Conservation (phyloP, 1,284 basidiomycete species). For the Mycosarcoma mackinlayi region DNA sequence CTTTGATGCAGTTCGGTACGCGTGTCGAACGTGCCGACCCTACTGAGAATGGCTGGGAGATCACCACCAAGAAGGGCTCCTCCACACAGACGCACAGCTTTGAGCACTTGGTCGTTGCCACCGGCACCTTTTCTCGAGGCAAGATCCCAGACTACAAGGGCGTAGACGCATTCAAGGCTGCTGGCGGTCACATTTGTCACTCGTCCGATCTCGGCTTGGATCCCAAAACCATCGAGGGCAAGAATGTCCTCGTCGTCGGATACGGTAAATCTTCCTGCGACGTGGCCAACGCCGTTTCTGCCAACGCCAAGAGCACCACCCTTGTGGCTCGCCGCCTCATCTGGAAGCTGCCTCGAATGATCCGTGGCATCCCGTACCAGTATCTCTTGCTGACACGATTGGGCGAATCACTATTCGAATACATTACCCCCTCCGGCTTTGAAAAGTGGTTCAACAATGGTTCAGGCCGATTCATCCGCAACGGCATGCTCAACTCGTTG, state of each 20-base stretch:
- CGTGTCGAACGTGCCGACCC: conserved; percentile 36
- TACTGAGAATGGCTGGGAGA: conserved; percentile 19
- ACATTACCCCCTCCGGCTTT: conserved; percentile 47
- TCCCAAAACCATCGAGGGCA: conserved; percentile 30
- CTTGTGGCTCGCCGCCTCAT: conserved; percentile 57
- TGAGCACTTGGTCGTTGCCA: conserved; percentile 52
- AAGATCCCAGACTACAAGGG: conserved; percentile 56
- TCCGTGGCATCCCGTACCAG: conserved; percentile 55
- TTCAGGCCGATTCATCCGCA: conserved; percentile 45
- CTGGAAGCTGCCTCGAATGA: conserved; percentile 58
- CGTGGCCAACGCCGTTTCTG: conserved; percentile 53
- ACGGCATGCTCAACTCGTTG: conserved; percentile 48
- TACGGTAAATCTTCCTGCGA: conserved; percentile 63
- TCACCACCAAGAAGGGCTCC: conserved; percentile 15
- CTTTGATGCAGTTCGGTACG: conserved; percentile 40
- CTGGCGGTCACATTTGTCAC: conserved; percentile 53
- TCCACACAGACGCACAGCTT: conserved; percentile 3
- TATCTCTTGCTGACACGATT: conserved; percentile 55
- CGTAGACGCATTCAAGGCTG: conserved; percentile 31
- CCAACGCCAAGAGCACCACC: conserved; percentile 34
- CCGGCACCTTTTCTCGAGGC: conserved; percentile 51
- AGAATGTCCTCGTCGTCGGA: conserved; percentile 54
- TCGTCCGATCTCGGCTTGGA: conserved; percentile 41
- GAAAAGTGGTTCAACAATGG: conserved; percentile 44
- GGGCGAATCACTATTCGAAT: conserved; percentile 57